phyloP scores from a whole-genome alignment of 768 basidiomycete species.

The Tylopilus felleus region DNA sequence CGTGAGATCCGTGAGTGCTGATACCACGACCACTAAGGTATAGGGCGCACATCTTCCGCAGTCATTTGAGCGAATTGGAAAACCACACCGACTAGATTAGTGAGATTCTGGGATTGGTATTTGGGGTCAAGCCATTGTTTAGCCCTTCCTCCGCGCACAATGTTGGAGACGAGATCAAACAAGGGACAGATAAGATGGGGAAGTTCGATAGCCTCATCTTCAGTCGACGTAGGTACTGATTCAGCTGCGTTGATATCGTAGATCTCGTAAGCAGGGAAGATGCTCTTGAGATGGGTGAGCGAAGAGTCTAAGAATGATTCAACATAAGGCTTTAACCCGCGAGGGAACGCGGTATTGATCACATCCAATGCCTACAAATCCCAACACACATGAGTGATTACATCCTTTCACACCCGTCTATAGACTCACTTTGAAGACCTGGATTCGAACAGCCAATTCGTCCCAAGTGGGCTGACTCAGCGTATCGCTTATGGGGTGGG shows the following conservation, averaged over 20 bases:
- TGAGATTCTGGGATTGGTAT: conserved; percentile 36
- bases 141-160: conserved; percentile 61
- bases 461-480: conserved; percentile 69
- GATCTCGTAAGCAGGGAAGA: conserved; percentile 57
- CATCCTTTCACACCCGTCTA: background rate
- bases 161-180: conserved; percentile 72
- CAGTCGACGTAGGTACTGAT: conserved; percentile 59
- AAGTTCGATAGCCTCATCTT: conserved; percentile 75
- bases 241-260: conserved; percentile 60
- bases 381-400: conserved; percentile 1
- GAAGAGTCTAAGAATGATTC: conserved; percentile 55
- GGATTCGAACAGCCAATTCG: conserved; percentile 69
- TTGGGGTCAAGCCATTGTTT: conserved; percentile 58
- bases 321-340: conserved; percentile 61
- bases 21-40: background rate
- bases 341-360: conserved; percentile 80
- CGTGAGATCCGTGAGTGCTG: background rate
- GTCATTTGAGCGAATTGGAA: conserved; percentile 85
- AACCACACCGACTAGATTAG: conserved; percentile 48
- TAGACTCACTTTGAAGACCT: conserved; percentile 73
- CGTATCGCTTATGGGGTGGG: conserved; percentile 60
- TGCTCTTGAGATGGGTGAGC: conserved; percentile 53
- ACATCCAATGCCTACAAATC: conserved; percentile 66
- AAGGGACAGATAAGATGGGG: conserved; percentile 74
- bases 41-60: conserved; percentile 68